Conservation (phyloP, 352 stramenopile species). For the Phytophthora nicotianae region DNA sequence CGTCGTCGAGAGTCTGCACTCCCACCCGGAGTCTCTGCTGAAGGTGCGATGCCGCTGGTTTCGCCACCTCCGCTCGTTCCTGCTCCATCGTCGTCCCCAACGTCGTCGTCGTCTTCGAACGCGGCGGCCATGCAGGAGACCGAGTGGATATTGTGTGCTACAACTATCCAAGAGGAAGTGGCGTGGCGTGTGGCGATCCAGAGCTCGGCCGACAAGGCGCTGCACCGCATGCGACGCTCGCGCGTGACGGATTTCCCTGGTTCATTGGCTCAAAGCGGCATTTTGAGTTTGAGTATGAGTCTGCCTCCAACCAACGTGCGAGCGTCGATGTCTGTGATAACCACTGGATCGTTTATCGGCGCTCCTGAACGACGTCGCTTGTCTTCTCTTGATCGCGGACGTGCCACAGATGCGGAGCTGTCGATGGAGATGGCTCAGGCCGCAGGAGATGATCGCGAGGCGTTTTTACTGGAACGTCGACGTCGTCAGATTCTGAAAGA, state of each 20-base stretch:
- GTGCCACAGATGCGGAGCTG: conserved; percentile 39
- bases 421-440: conserved; percentile 33
- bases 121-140: conserved; percentile 27
- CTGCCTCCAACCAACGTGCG: conserved; percentile 31
- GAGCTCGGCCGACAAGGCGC: conserved; percentile 67
- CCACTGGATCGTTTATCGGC: conserved; percentile 16
- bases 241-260: conserved; percentile 61
- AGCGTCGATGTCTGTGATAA: conserved; percentile 31
- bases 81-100: conserved; percentile 20
- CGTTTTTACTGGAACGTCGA: conserved; percentile 61
- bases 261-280: conserved; percentile 49
- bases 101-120: conserved; percentile 22
- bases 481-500: conserved; percentile 83
- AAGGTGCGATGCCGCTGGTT: conserved; percentile 2
- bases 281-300: conserved; percentile 38
- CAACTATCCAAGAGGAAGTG: conserved; percentile 64
- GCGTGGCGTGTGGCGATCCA: conserved; percentile 74
- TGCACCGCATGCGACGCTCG: conserved; percentile 63
- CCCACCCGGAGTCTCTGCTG: conserved; percentile 2
- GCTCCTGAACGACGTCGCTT: conserved; percentile 26
- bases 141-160: conserved; percentile 79
- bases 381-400: conserved; percentile 40
- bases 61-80: conserved; percentile 17
- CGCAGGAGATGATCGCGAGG: conserved; percentile 49
- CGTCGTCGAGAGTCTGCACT: conserved; percentile 33